Evolutionary conservation across 2,329 filamentous ascomycete genomes (phyloP).

Genomic region (Fulvia fulva): DNA sequence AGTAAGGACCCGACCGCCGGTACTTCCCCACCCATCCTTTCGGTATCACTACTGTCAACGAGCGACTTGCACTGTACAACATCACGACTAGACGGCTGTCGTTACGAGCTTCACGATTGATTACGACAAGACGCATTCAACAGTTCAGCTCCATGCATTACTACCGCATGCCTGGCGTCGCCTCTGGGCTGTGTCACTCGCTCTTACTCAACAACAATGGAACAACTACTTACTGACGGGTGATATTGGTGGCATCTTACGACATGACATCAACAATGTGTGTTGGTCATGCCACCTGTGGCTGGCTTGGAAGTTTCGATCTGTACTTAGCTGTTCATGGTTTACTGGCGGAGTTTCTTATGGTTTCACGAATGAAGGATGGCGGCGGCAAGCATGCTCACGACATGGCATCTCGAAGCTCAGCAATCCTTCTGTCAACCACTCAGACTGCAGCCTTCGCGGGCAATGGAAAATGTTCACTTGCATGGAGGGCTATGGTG

Average conservation of each 20-base stretch:
- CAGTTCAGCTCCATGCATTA: conserved; percentile 18
- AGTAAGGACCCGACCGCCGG: conserved; percentile 14
- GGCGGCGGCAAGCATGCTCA: conserved; percentile 15
- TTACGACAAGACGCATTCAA: conserved; percentile 20
- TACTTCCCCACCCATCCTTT: conserved; percentile 6
- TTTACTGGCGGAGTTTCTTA: conserved; percentile 13
- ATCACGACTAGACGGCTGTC: conserved; percentile 26
- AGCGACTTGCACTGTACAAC: conserved; percentile 21
- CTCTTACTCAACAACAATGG: conserved; percentile 15
- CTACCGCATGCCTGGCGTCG: conserved; percentile 14
- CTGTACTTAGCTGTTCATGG: conserved; percentile 23
- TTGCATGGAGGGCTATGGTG: conserved; percentile 7
- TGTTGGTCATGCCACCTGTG: conserved; percentile 27
- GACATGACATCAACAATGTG: conserved; percentile 28
- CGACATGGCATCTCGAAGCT: not conserved
- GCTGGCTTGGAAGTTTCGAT: conserved; percentile 14
- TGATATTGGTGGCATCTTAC: conserved; percentile 23
- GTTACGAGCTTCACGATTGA: conserved; percentile 24
- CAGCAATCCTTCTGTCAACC: conserved; percentile 12
- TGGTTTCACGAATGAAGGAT: conserved; percentile 6
- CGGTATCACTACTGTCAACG: conserved; percentile 24
- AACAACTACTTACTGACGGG: conserved; percentile 12
- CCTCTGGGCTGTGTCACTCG: conserved; percentile 19
- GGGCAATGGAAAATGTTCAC: conserved; percentile 28
- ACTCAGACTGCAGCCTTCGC: conserved; percentile 27